Evolutionary conservation across 1,284 basidiomycete species (phyloP).

Genomic region (Papiliotrema laurentii): DNA sequence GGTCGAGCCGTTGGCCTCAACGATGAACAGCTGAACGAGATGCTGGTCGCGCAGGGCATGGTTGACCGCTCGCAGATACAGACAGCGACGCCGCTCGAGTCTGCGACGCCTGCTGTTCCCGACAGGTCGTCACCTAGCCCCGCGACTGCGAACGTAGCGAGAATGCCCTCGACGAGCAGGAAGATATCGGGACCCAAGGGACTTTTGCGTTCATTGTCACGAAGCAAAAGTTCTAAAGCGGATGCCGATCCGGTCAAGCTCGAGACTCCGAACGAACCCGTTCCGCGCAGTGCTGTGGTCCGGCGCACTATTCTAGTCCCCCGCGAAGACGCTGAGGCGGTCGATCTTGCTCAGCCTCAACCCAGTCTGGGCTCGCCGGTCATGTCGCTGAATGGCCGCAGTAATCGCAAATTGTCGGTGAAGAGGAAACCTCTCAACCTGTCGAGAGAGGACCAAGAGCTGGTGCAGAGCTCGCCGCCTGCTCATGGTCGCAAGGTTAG

Average conservation of each 20-base stretch:
- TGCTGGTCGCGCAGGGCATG: conserved; percentile 29
- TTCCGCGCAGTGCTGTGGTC: conserved; percentile 11
- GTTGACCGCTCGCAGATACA: conserved; percentile 7
- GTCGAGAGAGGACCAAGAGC: conserved; percentile 30
- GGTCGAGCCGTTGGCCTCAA: conserved; percentile 35
- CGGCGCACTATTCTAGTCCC: conserved; percentile 34
- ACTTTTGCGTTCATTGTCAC: conserved; percentile 26
- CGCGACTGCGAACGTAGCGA: neutral
- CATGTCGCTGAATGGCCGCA: neutral
- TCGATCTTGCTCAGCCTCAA: conserved; percentile 4
- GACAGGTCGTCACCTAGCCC: neutral
- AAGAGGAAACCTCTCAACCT: conserved; percentile 40
- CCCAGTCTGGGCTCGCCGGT: conserved; percentile 8
- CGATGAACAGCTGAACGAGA: conserved; percentile 31
- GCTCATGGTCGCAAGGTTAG: conserved; percentile 13
- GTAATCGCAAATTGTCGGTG: conserved; percentile 26
- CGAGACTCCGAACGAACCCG: neutral
- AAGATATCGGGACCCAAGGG: conserved; percentile 9
- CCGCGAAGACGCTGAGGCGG: conserved; percentile 7
- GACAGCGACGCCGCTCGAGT: too few species aligned
- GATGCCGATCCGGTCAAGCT: neutral
- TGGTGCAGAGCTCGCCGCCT: conserved; percentile 24
- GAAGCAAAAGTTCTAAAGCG: conserved; percentile 11
- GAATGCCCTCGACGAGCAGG: neutral
- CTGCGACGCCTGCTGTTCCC: neutral